Percentiles rank a stretch among this genome's conserved stretches.
These are phyloP conservation scores for Antitrichia curtipendula DNA, from an alignment of 225 moss, liverwort and hornwort species.

Conservation along the genomic window DNA sequence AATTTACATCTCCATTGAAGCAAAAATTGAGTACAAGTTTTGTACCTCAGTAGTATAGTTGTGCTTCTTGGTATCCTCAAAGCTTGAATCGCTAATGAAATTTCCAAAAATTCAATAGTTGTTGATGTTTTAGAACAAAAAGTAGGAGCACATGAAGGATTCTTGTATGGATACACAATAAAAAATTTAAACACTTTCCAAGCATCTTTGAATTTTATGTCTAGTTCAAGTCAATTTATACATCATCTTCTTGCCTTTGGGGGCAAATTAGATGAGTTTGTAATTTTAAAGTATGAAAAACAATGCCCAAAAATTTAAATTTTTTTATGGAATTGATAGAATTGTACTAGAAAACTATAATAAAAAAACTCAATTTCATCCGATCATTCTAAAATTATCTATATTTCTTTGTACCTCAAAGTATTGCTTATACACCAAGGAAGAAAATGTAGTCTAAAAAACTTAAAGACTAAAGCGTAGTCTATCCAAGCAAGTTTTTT, in stretches of 20 bases:
- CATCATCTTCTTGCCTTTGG: neutral
- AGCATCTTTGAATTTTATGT: no score
- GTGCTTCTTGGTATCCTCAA: no score
- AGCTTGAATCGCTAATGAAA: no score
- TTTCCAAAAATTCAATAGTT: no score
- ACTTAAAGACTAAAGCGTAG: no score
- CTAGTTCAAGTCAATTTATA: neutral
- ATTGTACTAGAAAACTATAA: neutral
- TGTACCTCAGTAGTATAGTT: fast-evolving
- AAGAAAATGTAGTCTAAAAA: neutral
- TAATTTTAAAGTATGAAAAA: neutral
- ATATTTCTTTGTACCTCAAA: neutral
- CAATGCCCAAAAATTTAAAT: neutral
- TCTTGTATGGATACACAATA: no score
- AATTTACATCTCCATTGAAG: no score
- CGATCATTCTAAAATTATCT: neutral
- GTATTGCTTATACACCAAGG: neutral
- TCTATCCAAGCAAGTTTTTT: neutral
- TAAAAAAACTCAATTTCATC: neutral
- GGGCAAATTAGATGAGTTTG: neutral
- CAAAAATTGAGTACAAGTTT: no score
- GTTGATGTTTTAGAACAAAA: no score
- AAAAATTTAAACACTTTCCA: no score
- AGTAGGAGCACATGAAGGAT: no score
- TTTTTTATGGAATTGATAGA: fast-evolving